Conservation (phyloP, 176 grass and related monocot species). For the Luzula sylvatica region DNA sequence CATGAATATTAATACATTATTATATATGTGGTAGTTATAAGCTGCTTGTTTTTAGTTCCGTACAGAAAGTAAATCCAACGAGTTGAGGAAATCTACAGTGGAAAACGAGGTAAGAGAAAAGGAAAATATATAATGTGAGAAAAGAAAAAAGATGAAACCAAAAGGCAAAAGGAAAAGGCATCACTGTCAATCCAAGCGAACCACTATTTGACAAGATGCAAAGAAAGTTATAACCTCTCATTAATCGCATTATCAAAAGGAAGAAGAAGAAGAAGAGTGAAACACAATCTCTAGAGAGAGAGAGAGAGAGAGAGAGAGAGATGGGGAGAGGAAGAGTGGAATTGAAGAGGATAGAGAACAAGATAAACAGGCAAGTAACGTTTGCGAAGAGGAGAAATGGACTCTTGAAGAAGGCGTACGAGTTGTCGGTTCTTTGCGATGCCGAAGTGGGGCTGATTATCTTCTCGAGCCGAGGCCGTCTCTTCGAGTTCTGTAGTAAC, state of each 20-base stretch:
- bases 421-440: slow-evolving; percentile 78
- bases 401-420: slow-evolving; percentile 88
- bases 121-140: neutral
- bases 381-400: slow-evolving; percentile 86
- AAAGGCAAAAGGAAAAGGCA: slow-evolving; percentile 13
- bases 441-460: slow-evolving; percentile 86
- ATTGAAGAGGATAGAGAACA: slow-evolving; percentile 92
- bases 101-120: slow-evolving; percentile 12
- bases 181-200: slow-evolving; percentile 14
- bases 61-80: slow-evolving; percentile 3
- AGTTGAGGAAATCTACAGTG: neutral
- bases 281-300: neutral
- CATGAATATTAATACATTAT: no score
- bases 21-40: neutral
- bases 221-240: neutral
- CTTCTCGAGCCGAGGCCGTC: slow-evolving; percentile 84
- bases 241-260: neutral
- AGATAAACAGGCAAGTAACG: slow-evolving; percentile 88
- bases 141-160: neutral
- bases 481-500: slow-evolving; percentile 86
- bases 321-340: slow-evolving; percentile 86
- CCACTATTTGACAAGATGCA: slow-evolving; percentile 18
- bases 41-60: neutral
- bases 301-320: neutral
- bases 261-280: neutral